phyloP scores from a whole-genome alignment of 202 grass and related monocot genomes.

The Panicum virgatum region DNA sequence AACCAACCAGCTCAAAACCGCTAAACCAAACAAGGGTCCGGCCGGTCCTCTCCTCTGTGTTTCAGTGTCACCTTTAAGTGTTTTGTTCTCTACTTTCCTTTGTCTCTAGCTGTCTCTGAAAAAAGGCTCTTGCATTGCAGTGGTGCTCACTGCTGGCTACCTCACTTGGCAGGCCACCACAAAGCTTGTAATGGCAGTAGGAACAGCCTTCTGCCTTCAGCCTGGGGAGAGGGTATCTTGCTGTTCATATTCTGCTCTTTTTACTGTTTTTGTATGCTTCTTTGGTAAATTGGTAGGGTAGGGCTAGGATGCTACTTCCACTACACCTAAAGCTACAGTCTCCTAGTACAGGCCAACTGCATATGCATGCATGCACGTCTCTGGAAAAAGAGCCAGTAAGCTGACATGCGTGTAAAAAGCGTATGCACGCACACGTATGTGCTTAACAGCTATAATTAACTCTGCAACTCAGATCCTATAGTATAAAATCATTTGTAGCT shows the following conservation, averaged over 20 bases:
- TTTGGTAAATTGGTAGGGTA: constrained; percentile 45
- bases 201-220: no score
- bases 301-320: constrained; percentile 14
- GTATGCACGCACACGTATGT: constrained; percentile 56
- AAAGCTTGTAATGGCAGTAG: no score
- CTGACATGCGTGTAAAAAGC: constrained; percentile 56
- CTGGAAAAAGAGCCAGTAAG: constrained; percentile 53
- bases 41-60: constrained; percentile 38
- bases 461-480: constrained; percentile 25
- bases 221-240: constrained; percentile 48
- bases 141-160: constrained; percentile 53
- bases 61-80: constrained; percentile 56
- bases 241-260: constrained; percentile 58
- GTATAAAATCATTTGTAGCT: constrained; percentile 28
- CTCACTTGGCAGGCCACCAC: constrained; percentile 46
- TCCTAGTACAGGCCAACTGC: constrained; percentile 31
- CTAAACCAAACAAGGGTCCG: constrained; percentile 43
- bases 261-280: constrained; percentile 54
- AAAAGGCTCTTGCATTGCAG: constrained; percentile 28
- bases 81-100: constrained; percentile 57
- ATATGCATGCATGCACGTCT: constrained; percentile 56
- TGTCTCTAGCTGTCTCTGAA: constrained; percentile 80
- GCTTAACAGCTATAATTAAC: constrained; percentile 23
- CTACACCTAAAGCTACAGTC: constrained; percentile 24
- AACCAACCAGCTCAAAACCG: constrained; percentile 37